Base-by-base conservation (phyloP, 768 basidiomycete genomes). In the Botryobasidium botryosum region DNA sequence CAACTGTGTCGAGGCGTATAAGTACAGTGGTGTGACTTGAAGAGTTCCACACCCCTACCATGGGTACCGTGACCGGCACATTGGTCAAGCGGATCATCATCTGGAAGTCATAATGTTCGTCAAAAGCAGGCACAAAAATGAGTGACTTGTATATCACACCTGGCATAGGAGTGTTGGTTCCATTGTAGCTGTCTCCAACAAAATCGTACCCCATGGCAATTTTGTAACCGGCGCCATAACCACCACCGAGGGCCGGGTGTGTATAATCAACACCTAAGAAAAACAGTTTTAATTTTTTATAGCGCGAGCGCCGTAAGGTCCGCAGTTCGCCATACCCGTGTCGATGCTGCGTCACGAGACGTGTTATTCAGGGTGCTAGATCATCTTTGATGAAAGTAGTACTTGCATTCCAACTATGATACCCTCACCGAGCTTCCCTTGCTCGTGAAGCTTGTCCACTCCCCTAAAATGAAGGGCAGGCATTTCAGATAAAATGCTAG, bases 31-130 rank as follows among this genome's bases (percentile, higher is more conserved):
- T 33, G 17, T 33, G 8, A 33, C 8, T 33, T 8, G 17, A 33
- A 33, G 17, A 33, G 17, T 8, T n/a, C n/a, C n/a, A 33, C 12
- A 10, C 20, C 18, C 36, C 13, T 45, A 45, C 44, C 46, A 24
- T n/a, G 45, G 29, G 48, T 49, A 13, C 48, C 48, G 26, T 49
- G 45, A n/a, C 47, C 45, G 29, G 32, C 26, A 28, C 48, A 49
- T 12, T 37, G 47, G 28, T 49, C 48, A 15, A 40, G 29, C 10
- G 48, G 48, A 32, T 49, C 48, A 7, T 24, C n/a, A 29, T 46
- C 48, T 10, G 47, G 47, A 5, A 40, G 17, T 33, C 31, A n/a
- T 33, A 17, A 17, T 33, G 17, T 33, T 17, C 31, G 8, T 33
- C 31, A 33, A 17, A 8, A 33, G 17, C 10, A 8, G 8, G 31